Base-by-base conservation (phyloP, 345 rosid species). In the Citrus unshiu region DNA sequence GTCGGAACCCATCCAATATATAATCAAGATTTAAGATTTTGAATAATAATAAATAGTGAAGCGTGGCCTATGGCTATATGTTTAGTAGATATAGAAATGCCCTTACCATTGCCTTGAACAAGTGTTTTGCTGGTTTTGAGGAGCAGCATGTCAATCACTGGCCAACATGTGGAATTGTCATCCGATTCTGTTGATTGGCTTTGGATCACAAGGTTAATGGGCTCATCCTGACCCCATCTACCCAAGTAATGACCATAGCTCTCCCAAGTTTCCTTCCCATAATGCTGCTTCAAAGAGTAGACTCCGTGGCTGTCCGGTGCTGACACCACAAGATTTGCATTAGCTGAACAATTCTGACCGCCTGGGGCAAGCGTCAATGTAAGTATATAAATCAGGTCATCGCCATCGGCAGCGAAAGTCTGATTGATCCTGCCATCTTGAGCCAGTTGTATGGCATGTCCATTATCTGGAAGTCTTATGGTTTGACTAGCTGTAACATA, bases 351-450 rank as follows among this genome's bases (percentile, higher is more conserved):
- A 80, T 79, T 88, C 46, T 81, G 67, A 60, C 88, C 89, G 6
- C 86, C 85, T 0, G 75, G 78, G 75, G 77, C 79, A 3, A 89
- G 70, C 0, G 83, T 78, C 77, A 92, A 84, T 21, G 89, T 86
- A 78, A 92, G 89, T 27, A 85, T 54, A 43, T 89, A 89, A 76
- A 81, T 75, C 75, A 66, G 21, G 76, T 71, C 73, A 51, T 83
- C 86, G 7, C 74, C 85, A 65, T 29, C 61, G 59, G 90, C 83
- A n/a, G 46, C 30, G 79, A 89, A 89, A 25, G 89, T 90, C 84
- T 88, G 91, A 81, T 88, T 92, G 80, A 88, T 82, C 73, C 81
- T 83, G 34, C 84, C 90, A 78, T 91, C 92, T 82, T 83, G 88
- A 66, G 84, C 89, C 60, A 88, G 81, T 76, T 85, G 91, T 68